These are phyloP conservation scores for Claviceps monticola DNA, from an alignment of 2,329 filamentous ascomycete genomes.

Conservation along the genomic window DNA sequence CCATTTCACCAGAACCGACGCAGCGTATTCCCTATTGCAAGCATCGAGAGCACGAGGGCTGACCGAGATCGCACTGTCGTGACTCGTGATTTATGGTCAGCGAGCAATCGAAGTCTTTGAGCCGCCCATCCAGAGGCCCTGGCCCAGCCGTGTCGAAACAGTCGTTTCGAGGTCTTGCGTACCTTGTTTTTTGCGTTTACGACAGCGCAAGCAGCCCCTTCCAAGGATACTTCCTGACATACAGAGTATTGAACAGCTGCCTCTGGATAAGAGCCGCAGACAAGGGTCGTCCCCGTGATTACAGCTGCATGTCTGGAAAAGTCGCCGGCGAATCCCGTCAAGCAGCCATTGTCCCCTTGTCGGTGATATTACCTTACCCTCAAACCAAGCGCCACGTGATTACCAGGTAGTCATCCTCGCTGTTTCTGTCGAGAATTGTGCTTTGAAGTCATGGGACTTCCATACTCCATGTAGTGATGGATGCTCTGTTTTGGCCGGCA, in stretches of 20 bases:
- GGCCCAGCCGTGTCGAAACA: background rate
- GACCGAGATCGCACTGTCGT: slow-evolving; percentile 3
- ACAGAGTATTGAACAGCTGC: background rate
- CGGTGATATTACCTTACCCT: background rate
- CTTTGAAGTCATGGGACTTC: too few species aligned
- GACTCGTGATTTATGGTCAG: background rate
- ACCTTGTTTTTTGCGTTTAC: slow-evolving; percentile 7
- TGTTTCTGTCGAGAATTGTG: too few species aligned
- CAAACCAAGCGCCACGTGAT: too few species aligned
- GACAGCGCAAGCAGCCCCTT: slow-evolving; percentile 5
- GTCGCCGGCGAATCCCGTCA: background rate
- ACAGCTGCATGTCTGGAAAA: slow-evolving; percentile 1
- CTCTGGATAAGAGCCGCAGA: background rate
- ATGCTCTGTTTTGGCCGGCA: too few species aligned
- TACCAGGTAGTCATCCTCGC: too few species aligned
- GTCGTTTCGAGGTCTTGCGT: background rate
- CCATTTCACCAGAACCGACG: slow-evolving; percentile 3
- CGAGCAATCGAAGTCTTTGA: background rate
- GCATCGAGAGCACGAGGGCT: slow-evolving; percentile 5
- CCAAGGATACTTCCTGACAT: slow-evolving; percentile 1
- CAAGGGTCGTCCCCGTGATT: background rate
- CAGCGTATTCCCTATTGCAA: slow-evolving; percentile 2
- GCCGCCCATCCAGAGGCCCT: background rate
- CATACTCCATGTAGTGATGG: too few species aligned
- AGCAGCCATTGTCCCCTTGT: background rate